A percentile compares a stretch with the other conserved stretches of the same genome.
Evolutionary conservation across 179 eudicot genomes (phyloP).

Genomic region (Sideroxylon spinosum): DNA sequence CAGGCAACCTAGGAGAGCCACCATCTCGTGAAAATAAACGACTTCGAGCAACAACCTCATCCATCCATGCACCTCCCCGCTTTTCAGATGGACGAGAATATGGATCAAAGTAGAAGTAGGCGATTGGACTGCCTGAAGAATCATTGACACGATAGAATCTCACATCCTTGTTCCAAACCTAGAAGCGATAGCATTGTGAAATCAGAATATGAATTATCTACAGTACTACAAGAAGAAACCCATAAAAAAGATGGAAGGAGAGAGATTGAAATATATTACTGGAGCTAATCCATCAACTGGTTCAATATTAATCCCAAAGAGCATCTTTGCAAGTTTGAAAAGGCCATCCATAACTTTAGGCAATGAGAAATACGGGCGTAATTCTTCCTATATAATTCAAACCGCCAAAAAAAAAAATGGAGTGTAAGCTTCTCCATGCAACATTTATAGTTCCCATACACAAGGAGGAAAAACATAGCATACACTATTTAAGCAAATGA

Average conservation of each 20-base stretch:
- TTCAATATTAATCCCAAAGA: conserved; percentile 68
- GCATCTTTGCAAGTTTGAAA: conserved; percentile 76
- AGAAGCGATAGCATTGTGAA: conserved; percentile 10
- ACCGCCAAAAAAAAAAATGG: conserved; percentile 9
- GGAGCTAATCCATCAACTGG: conserved; percentile 95
- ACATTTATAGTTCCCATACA: neutral
- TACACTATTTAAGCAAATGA: neutral
- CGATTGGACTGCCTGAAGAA: conserved; percentile 60
- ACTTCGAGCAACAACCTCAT: conserved; percentile 86
- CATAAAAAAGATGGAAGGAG: neutral
- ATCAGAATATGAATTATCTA: conserved; percentile 8
- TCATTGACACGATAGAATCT: conserved; percentile 80
- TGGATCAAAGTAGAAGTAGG: conserved; percentile 98
- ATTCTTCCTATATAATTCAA: conserved; percentile 60
- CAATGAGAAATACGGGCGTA: conserved; percentile 94
- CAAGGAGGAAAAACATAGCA: neutral
- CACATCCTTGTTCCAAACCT: conserved; percentile 97
- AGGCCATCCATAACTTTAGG: conserved; percentile 99
- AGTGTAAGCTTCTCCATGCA: neutral
- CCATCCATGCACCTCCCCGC: conserved; percentile 99
- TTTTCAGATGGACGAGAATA: conserved; percentile 98
- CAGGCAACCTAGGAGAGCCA: conserved; percentile 80
- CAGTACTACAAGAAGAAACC: neutral
- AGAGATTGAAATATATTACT: conserved; percentile 31
- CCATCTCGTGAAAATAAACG: conserved; percentile 69